These are phyloP conservation scores for Nymphaea colorata DNA, from an alignment of 164 flowering plant species.

Conservation along the genomic window DNA sequence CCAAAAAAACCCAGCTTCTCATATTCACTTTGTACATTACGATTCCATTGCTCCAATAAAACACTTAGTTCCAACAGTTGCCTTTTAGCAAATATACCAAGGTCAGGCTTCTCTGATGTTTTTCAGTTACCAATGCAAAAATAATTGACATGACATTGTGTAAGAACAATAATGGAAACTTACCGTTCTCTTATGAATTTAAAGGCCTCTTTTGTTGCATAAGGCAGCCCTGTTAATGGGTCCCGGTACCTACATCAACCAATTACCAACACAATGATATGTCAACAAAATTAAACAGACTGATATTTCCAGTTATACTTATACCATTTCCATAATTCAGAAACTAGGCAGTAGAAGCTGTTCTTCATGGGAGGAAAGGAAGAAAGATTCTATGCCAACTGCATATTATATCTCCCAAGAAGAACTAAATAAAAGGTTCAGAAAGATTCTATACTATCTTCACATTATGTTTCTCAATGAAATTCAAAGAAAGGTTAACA, in stretches of 20 bases:
- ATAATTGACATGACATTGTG: background rate
- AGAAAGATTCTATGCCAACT: background rate
- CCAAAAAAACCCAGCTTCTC: background rate
- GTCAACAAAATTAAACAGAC: too few relatives aligned
- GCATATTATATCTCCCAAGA: background rate
- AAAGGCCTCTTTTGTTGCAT: conserved; percentile 93
- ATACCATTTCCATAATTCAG: background rate
- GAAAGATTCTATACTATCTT: too few relatives aligned
- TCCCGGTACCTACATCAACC: conserved; percentile 64
- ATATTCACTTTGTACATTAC: too few relatives aligned
- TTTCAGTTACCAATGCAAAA: background rate
- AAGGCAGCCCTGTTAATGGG: conserved; percentile 87
- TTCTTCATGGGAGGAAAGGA: too few relatives aligned
- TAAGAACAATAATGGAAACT: conserved; percentile 5
- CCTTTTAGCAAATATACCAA: background rate
- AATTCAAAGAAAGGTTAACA: too few relatives aligned
- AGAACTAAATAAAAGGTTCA: too few relatives aligned
- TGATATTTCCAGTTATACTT: too few relatives aligned
- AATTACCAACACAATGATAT: background rate
- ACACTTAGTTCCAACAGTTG: background rate
- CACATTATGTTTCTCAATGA: too few relatives aligned
- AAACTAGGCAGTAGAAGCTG: background rate
- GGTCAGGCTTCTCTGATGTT: background rate
- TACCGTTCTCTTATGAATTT: conserved; percentile 71
- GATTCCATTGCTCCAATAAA: background rate